Conservation (phyloP, 1,139 yeast genomes). For the Saccharomyces hybrid region DNA sequence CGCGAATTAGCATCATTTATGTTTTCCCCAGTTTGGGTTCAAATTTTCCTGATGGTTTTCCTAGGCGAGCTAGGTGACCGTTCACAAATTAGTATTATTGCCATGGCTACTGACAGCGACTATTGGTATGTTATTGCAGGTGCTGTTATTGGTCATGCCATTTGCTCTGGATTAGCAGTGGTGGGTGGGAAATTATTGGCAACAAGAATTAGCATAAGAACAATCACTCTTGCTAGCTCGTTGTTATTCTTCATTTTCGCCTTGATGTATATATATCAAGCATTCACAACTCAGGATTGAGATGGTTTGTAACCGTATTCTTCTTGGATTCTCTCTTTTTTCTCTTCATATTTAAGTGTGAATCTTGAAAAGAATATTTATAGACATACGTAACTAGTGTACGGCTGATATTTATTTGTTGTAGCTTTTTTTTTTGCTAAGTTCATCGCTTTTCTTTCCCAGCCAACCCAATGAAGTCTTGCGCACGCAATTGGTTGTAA, state of each 20-base stretch:
- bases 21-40: slow-evolving; percentile 86
- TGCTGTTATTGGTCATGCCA: slow-evolving; percentile 79
- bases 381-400: not conserved
- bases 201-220: slow-evolving; percentile 80
- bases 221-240: slow-evolving; percentile 87
- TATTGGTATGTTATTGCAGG: slow-evolving; percentile 87
- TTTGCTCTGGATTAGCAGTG: slow-evolving; percentile 92
- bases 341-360: not conserved
- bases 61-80: slow-evolving; percentile 99
- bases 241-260: slow-evolving; percentile 78
- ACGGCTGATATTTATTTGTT: not conserved
- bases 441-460: not conserved
- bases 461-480: not conserved
- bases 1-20: slow-evolving; percentile 52
- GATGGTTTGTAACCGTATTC: too few relatives aligned
- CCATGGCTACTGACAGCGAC: slow-evolving; percentile 96
- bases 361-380: not conserved
- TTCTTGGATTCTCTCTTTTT: not conserved
- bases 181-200: slow-evolving; percentile 89
- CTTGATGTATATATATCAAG: slow-evolving; percentile 67
- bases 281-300: slow-evolving; percentile 24
- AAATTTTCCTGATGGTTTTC: slow-evolving; percentile 92
- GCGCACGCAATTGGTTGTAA: not conserved
- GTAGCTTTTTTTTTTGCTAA: not conserved
- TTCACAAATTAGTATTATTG: slow-evolving; percentile 95